Evolutionary conservation across 1,284 basidiomycete species (phyloP).

Genomic region (Tilletia indica): DNA sequence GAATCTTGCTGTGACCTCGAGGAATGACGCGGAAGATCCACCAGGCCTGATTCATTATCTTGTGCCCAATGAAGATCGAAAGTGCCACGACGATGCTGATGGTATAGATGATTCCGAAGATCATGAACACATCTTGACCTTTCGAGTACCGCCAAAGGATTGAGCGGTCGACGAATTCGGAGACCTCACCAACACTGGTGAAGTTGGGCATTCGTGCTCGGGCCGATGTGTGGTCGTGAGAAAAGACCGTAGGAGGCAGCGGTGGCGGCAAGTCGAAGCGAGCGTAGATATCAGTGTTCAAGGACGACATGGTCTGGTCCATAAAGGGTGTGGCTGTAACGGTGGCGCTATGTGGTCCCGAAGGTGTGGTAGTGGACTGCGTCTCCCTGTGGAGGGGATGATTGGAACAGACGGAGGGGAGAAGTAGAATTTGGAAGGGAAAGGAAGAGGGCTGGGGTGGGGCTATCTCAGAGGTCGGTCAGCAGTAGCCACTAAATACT

Average conservation of each 20-base stretch:
- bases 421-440: no score
- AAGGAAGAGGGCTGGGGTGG: no score
- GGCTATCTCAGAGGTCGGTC: no score
- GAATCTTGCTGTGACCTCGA: not conserved
- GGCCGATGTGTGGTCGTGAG: not conserved
- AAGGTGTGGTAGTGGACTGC: no score
- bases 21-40: not conserved
- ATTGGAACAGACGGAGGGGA: no score
- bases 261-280: slow-evolving; percentile 1
- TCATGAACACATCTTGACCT: not conserved
- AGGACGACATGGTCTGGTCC: no score
- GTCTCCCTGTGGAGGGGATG: no score
- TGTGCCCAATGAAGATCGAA: not conserved
- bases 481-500: no score
- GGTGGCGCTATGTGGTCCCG: no score
- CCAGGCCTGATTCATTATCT: not conserved
- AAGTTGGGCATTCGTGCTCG: slow-evolving; percentile 3
- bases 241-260: not conserved
- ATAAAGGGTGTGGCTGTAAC: no score
- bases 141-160: not conserved
- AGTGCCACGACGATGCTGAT: not conserved
- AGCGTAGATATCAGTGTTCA: slow-evolving; percentile 1
- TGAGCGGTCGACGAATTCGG: not conserved
- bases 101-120: not conserved
- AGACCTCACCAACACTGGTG: not conserved